Evolutionary conservation across 2,329 filamentous ascomycete species (phyloP).

Genomic region (Pseudogymnoascus sp.): DNA sequence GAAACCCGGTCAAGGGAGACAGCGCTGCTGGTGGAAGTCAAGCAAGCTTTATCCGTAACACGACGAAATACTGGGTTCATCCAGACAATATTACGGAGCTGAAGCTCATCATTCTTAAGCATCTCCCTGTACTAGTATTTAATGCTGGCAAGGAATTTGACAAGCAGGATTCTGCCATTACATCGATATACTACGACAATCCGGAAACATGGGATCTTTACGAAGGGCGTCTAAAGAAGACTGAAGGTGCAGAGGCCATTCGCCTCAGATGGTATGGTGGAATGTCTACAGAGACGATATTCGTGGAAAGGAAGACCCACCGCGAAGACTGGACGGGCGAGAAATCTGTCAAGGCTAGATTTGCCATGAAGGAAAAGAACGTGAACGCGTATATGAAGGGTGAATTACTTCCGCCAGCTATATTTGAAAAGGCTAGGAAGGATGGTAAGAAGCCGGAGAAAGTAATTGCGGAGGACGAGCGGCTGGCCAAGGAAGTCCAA

Average conservation of each 20-base stretch:
- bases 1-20: slow-evolving; percentile 87
- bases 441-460: slow-evolving; percentile 91
- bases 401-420: slow-evolving; percentile 70
- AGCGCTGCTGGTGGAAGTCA: slow-evolving; percentile 83
- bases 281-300: slow-evolving; percentile 92
- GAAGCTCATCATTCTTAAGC: slow-evolving; percentile 96
- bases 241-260: slow-evolving; percentile 92
- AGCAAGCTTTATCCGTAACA: slow-evolving; percentile 92
- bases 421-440: slow-evolving; percentile 95
- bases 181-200: slow-evolving; percentile 98
- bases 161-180: slow-evolving; percentile 82
- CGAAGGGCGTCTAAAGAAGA: slow-evolving; percentile 90
- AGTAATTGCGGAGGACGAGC: slow-evolving; percentile 84
- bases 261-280: slow-evolving; percentile 95
- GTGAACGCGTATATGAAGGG: slow-evolving; percentile 85
- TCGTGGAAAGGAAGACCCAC: slow-evolving; percentile 96
- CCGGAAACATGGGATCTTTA: slow-evolving; percentile 90
- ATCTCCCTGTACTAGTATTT: slow-evolving; percentile 93
- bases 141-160: slow-evolving; percentile 97
- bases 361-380: slow-evolving; percentile 93
- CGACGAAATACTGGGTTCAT: slow-evolving; percentile 99
- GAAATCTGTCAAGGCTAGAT: slow-evolving; percentile 96
- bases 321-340: slow-evolving; percentile 98
- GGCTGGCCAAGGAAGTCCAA: slow-evolving; percentile 83
- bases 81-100: slow-evolving; percentile 96